These are phyloP conservation scores for Whalleya microplaca DNA, from an alignment of 2,329 filamentous ascomycete genomes.

Conservation along the genomic window DNA sequence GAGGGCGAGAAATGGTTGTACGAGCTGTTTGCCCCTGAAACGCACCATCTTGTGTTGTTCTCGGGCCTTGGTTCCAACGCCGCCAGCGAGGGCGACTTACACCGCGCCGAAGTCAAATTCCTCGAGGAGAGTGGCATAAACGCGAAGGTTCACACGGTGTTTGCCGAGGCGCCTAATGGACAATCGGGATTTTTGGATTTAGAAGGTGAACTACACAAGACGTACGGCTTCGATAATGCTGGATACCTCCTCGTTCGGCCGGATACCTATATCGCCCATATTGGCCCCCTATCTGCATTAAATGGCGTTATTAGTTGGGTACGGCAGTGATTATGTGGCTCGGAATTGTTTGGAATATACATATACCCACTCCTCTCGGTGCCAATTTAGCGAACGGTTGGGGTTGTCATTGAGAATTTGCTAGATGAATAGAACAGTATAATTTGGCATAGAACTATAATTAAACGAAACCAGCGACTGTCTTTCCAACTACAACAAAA, in stretches of 20 bases:
- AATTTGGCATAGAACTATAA: no score
- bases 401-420: no score
- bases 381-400: no score
- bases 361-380: no score
- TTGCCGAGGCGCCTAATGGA: not conserved
- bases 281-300: conserved; percentile 33
- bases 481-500: no score
- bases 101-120: conserved; percentile 14
- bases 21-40: conserved; percentile 30
- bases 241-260: conserved; percentile 38
- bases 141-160: conserved; percentile 12
- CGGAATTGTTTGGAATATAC: no score
- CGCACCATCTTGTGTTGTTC: conserved; percentile 40
- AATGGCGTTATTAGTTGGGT: conserved; percentile 27
- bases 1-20: conserved; percentile 30
- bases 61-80: conserved; percentile 21
- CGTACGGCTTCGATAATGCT: conserved; percentile 34
- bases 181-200: conserved; percentile 16
- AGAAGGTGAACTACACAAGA: conserved; percentile 32
- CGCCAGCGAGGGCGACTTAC: conserved; percentile 22
- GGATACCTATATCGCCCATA: conserved; percentile 38
- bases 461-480: no score
- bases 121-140: not conserved
- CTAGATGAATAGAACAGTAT: no score
- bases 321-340: not conserved